phyloP scores from a whole-genome alignment of 176 grass and related monocot genomes.

The Oryza nivara region DNA sequence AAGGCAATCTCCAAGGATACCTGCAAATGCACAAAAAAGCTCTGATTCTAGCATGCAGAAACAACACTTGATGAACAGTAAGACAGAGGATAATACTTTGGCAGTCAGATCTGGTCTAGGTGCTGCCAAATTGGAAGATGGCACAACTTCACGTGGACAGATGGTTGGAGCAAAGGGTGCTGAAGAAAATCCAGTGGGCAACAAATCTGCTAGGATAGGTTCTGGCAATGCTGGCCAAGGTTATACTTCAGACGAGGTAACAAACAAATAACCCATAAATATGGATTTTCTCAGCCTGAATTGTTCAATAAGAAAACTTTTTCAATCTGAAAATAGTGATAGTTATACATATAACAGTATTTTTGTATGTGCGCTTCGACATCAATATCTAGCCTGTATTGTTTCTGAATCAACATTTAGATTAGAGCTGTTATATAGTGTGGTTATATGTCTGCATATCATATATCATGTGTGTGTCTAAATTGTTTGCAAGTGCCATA shows the following conservation, averaged over 20 bases:
- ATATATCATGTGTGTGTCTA: neutral
- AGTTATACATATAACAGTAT: constrained; percentile 15
- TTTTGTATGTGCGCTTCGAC: constrained; percentile 2
- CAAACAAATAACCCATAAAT: constrained; percentile 19
- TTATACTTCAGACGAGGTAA: constrained; percentile 99
- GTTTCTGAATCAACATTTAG: neutral
- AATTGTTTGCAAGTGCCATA: neutral
- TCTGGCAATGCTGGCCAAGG: constrained; percentile 98
- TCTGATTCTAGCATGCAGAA: constrained; percentile 72
- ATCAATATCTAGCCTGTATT: neutral
- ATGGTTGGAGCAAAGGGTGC: constrained; percentile 67
- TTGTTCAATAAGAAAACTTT: constrained; percentile 8
- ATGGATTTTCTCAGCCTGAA: neutral
- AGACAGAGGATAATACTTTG: constrained; percentile 63
- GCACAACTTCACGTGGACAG: constrained; percentile 55
- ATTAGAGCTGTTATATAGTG: constrained; percentile 1
- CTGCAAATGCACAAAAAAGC: constrained; percentile 67
- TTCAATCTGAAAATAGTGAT: constrained; percentile 11
- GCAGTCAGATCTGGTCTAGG: constrained; percentile 58
- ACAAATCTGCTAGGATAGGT: constrained; percentile 83
- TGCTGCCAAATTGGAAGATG: constrained; percentile 83
- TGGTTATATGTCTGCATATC: constrained; percentile 13
- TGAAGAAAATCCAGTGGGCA: constrained; percentile 71
- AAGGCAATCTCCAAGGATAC: constrained; percentile 77
- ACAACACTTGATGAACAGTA: constrained; percentile 73